Evolutionary conservation across 768 basidiomycete species (phyloP), one percentile per base, ranked within the genome.

Genomic region (Mycena olivaceomarginata): DNA sequence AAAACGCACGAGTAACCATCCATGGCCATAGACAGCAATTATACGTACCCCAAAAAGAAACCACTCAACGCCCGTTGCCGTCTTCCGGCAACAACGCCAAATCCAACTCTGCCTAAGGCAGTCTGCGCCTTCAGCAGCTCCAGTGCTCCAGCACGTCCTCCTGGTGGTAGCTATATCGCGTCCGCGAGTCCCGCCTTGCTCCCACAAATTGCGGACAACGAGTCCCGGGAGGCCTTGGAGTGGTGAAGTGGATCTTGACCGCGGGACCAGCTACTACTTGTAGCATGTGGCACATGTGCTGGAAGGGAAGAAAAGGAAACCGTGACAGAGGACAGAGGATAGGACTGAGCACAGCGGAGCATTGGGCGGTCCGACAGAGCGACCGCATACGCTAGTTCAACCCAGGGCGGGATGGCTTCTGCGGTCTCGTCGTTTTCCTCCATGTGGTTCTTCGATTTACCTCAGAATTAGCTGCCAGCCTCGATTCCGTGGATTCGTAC

Each of bases 311-410:
- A 13, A 45, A 13, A 53, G n/a, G n/a, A n/a, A n/a, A n/a, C n/a
- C n/a, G n/a, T n/a, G n/a, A n/a, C 7, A 43, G 65, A 41, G 46
- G 51, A 15, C 46, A 72, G 40, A 76, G 74, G 70, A 46, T 62
- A 78, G 62, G 74, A 10, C 41, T 66, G 37, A 53, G 63, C 31
- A 64, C 62, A n/a, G 46, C 65, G 43, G 68, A 46, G 66, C 25
- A 40, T n/a, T n/a, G 64, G 46, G 56, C 53, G 64, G 41, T 40
- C 45, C 45, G 37, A 63, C 53, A 63, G 75, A 87, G 90, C 76
- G 73, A 95, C 96, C 81, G 90, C 89, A 83, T 98, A 99, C 89
- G 98, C 98, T 63, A 99, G 91, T 80, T 94, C 92, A 43, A 99
- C 98, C 98, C 98, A 99, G 16, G 92, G 92, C 25, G 95, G 95